phyloP scores from a whole-genome alignment of 805 yeast genomes.

The Metschnikowia shivogae region DNA sequence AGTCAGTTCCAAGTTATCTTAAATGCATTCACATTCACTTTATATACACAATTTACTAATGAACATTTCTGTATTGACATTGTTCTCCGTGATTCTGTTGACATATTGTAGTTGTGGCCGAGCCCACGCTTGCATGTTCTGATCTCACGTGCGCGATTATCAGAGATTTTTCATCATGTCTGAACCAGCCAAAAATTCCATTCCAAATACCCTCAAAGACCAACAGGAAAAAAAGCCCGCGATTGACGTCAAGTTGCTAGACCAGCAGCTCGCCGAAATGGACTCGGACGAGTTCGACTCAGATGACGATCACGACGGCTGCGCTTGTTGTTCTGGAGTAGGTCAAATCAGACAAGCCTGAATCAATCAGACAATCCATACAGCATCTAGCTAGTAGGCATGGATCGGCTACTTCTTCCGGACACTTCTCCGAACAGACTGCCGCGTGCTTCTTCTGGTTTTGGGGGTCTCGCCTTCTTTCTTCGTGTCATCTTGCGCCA shows the following conservation, averaged over 20 bases:
- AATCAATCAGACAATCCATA: too few relatives aligned
- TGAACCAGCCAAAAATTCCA: not conserved
- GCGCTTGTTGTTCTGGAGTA: conserved; percentile 18
- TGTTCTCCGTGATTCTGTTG: not conserved
- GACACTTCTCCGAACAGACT: conserved; percentile 12
- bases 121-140: not conserved
- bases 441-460: conserved; percentile 13
- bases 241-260: conserved; percentile 17
- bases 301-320: conserved; percentile 16
- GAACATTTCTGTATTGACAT: not conserved
- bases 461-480: conserved; percentile 12
- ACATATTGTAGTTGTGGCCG: not conserved
- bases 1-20: conserved; percentile 40
- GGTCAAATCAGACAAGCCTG: conserved; percentile 11
- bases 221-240: not conserved
- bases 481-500: conserved; percentile 1
- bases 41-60: not conserved
- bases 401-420: conserved; percentile 7
- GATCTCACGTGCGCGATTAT: not conserved
- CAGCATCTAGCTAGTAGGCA: not conserved
- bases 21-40: not conserved
- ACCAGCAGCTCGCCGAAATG: conserved; percentile 18
- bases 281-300: conserved; percentile 18
- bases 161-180: conserved; percentile 2
- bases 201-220: not conserved